Percentiles rank a stretch among this genome's conserved stretches.
Conservation (phyloP, 495 filamentous ascomycete genomes). For the Xylaria cubensis region DNA sequence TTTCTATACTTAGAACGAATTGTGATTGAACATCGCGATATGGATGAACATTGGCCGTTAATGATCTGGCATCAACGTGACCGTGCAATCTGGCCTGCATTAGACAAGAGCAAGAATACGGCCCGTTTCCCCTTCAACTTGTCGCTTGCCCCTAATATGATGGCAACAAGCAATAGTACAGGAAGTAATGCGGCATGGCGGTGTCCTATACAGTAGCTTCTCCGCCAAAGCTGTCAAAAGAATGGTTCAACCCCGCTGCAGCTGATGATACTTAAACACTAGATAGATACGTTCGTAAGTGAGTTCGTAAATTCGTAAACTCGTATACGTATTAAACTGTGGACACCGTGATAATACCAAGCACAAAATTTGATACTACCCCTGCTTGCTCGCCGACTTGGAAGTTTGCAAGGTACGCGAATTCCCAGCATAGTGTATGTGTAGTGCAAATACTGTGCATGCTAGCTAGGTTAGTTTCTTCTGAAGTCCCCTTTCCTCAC, state of each 20-base stretch:
- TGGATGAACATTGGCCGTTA: conserved; percentile 4
- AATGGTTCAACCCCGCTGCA: conserved; percentile 11
- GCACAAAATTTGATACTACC: background rate
- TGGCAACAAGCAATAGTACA: background rate
- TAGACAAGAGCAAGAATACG: conserved; percentile 5
- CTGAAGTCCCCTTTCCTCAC: conserved; percentile 14
- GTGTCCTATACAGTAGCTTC: conserved; percentile 6
- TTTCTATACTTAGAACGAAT: conserved; percentile 23
- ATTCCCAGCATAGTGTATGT: background rate
- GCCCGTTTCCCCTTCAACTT: background rate
- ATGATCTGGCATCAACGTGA: conserved; percentile 15
- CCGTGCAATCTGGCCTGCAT: conserved; percentile 18
- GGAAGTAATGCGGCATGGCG: background rate
- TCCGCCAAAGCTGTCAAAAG: background rate
- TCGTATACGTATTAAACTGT: background rate
- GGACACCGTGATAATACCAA: background rate
- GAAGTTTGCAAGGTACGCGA: background rate
- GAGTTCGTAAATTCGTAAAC: too few relatives aligned
- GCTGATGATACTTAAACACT: background rate
- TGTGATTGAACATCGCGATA: background rate
- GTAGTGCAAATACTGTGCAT: background rate
- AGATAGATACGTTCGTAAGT: background rate
- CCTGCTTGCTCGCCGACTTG: conserved; percentile 19
- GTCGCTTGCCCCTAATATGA: conserved; percentile 3
- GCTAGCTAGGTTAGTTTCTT: background rate